Percentiles rank a stretch among this genome's conserved stretches.
Conservation (phyloP, 768 basidiomycete genomes). For the Kondoa malvinella region DNA sequence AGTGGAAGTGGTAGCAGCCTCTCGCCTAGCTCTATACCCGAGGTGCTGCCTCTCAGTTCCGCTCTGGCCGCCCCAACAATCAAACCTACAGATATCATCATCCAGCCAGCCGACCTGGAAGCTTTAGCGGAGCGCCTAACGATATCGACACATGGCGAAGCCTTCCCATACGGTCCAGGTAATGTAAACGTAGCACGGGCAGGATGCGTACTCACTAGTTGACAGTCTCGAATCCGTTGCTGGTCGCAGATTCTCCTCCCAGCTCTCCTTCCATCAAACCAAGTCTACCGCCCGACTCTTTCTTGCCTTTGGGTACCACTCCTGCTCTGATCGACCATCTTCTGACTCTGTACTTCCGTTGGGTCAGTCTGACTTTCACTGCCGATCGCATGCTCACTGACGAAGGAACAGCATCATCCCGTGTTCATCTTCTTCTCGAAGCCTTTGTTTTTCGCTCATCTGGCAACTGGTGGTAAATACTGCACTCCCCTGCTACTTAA, state of each 20-base stretch:
- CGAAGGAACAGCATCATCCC: not conserved
- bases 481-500: not conserved
- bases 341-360: not conserved
- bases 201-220: not conserved
- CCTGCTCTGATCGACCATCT: not conserved
- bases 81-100: too few species aligned
- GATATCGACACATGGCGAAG: not conserved
- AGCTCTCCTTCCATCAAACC: not conserved
- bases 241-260: not conserved
- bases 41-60: too few species aligned
- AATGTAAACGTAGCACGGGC: not conserved
- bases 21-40: too few species aligned
- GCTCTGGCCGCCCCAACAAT: too few species aligned
- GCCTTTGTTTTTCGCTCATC: not conserved
- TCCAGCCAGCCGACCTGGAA: not conserved
- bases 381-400: not conserved
- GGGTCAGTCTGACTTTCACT: not conserved
- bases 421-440: not conserved
- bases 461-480: not conserved
- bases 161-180: not conserved
- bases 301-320: not conserved
- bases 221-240: not conserved
- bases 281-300: not conserved
- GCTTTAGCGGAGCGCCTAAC: not conserved
- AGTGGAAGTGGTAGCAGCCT: too few species aligned